Evolutionary conservation across 2,329 filamentous ascomycete genomes (phyloP).

Genomic region (Alternaria alternata): DNA sequence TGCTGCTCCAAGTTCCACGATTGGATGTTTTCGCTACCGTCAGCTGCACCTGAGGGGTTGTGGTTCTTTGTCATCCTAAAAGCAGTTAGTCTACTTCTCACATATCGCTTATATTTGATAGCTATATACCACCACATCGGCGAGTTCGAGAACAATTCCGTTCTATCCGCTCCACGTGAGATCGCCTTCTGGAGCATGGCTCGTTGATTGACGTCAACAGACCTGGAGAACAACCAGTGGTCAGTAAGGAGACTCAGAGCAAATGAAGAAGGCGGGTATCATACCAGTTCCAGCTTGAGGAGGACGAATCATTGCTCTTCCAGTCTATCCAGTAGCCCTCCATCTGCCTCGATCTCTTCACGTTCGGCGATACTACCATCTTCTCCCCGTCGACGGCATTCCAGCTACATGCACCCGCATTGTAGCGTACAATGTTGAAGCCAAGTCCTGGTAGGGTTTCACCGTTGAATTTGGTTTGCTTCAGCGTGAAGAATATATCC

Average conservation of each 20-base stretch:
- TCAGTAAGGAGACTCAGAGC: neutral
- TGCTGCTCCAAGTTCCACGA: slow-evolving; percentile 18
- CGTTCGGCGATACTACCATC: slow-evolving; percentile 13
- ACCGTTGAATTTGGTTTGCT: slow-evolving; percentile 8
- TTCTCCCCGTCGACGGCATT: slow-evolving; percentile 7
- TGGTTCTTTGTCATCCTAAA: slow-evolving; percentile 12
- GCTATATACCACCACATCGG: slow-evolving; percentile 15
- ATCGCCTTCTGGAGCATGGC: slow-evolving; percentile 13
- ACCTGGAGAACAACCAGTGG: neutral
- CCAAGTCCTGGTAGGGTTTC: slow-evolving; percentile 12
- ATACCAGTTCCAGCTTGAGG: slow-evolving; percentile 16
- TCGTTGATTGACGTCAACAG: slow-evolving; percentile 15
- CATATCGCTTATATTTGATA: neutral
- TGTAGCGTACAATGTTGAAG: slow-evolving; percentile 17
- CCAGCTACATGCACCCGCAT: slow-evolving; percentile 20
- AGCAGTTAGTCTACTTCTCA: neutral
- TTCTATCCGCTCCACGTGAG: slow-evolving; percentile 11
- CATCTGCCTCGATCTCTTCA: slow-evolving; percentile 17
- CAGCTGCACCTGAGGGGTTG: slow-evolving; percentile 11
- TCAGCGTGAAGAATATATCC: slow-evolving; percentile 15
- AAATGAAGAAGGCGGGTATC: neutral
- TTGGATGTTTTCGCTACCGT: slow-evolving; percentile 17
- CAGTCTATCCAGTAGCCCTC: slow-evolving; percentile 18
- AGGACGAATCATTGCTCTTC: slow-evolving; percentile 7
- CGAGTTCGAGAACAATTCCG: slow-evolving; percentile 11